These are phyloP conservation scores for Penicillium roqueforti DNA, from an alignment of 495 filamentous ascomycete species.

Conservation along the genomic window DNA sequence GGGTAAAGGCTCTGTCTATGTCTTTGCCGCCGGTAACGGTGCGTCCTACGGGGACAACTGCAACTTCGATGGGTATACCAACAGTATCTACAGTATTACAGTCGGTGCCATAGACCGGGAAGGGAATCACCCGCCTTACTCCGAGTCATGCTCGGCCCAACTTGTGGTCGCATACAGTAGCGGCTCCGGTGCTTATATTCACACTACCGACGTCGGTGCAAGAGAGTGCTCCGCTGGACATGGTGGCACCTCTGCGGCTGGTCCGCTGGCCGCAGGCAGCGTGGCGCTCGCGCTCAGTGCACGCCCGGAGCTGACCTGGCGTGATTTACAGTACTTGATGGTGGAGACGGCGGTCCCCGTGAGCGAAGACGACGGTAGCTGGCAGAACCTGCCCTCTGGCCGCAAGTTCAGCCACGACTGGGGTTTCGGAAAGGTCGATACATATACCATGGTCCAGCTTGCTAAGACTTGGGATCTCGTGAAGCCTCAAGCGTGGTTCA, in stretches of 20 bases:
- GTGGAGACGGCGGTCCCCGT: constrained; percentile 81
- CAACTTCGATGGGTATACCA: constrained; percentile 99
- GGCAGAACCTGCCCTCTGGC: constrained; percentile 75
- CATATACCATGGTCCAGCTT: constrained; percentile 76
- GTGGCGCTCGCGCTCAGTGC: constrained; percentile 87
- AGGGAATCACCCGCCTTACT: constrained; percentile 85
- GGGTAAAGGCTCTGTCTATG: constrained; percentile 86
- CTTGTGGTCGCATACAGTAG: constrained; percentile 95
- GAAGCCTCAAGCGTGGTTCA: constrained; percentile 96
- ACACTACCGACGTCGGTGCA: constrained; percentile 90
- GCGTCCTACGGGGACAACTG: constrained; percentile 88
- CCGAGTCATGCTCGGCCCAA: constrained; percentile 91
- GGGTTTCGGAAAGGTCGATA: constrained; percentile 93
- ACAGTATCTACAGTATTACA: constrained; percentile 97
- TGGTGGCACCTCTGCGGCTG: constrained; percentile 95
- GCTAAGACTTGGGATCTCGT: constrained; percentile 83
- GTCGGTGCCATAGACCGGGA: constrained; percentile 89
- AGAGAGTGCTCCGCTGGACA: constrained; percentile 74
- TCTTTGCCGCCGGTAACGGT: constrained; percentile 96
- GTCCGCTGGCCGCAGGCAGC: constrained; percentile 84
- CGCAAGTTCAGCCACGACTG: constrained; percentile 88
- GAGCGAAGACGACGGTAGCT: constrained; percentile 68
- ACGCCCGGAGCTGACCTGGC: constrained; percentile 85
- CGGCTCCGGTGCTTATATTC: constrained; percentile 81
- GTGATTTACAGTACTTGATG: constrained; percentile 90